These are phyloP conservation scores for Solanum ossicruentum DNA, from an alignment of 257 asterid species.

Conservation along the genomic window DNA sequence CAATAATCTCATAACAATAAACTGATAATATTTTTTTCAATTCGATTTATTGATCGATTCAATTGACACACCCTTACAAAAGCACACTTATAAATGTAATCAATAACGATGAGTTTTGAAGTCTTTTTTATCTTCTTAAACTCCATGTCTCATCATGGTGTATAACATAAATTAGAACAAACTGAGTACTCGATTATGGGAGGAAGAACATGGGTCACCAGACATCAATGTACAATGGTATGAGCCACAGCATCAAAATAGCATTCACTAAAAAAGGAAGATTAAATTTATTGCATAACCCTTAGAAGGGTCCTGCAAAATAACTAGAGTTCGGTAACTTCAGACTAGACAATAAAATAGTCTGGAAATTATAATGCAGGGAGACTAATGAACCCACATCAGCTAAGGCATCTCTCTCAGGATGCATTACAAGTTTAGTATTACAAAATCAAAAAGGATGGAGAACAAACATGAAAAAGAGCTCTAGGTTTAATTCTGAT, in stretches of 20 bases:
- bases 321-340: neutral
- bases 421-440: neutral
- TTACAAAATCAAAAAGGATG: neutral
- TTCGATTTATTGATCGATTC: too few relatives aligned
- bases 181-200: neutral
- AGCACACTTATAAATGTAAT: too few relatives aligned
- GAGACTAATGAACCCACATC: neutral
- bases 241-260: neutral
- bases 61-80: too few relatives aligned
- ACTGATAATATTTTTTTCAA: too few relatives aligned
- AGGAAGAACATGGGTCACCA: neutral
- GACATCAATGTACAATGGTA: neutral
- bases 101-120: neutral
- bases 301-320: neutral
- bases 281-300: neutral
- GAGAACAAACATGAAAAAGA: neutral
- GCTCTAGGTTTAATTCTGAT: neutral
- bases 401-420: neutral
- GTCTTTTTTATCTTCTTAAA: neutral
- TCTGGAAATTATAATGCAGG: neutral
- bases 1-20: too few relatives aligned
- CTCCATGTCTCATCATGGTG: too few relatives aligned
- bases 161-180: neutral
- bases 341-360: neutral
- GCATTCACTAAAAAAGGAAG: neutral